Base-by-base conservation (phyloP, 306 rosid species). In the Quercus mongolica region DNA sequence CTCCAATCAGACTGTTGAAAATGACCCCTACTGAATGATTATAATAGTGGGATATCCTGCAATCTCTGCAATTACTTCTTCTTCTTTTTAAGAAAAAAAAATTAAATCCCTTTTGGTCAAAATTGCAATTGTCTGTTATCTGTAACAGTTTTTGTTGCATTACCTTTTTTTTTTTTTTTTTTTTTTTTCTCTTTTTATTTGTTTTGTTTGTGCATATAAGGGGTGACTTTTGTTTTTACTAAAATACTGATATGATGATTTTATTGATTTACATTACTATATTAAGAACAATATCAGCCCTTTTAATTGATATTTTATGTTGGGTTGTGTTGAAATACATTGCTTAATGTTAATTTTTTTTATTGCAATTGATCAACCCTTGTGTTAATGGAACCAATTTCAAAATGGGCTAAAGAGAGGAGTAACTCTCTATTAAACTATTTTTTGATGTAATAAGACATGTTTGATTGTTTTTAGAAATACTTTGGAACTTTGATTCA, bases 1-100 rank as follows among this genome's bases (percentile, higher is more conserved):
- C 97, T 25, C 91, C 97, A 25, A 82, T 92, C 94, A 20, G 90
- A 88, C 96, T 96, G 86, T 88, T 93, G 20, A 87, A 87, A 91
- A 90, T 83, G 96, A 87, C 86, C 69, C 41, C 21, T 88, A 23
- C 71, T 19, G 88, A 82, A 77, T 85, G 81, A 85, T 82, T 78
- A 55, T 19, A 6, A 31, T 17, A 0, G 9, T 73, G 74, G 28
- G 49, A 58, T 56, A 68, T 68, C 59, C 63, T 56, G 83, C 72
- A 35, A 62, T 71, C 5, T 38, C 64, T 41, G 55, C 61, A 57
- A 71, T 61, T 76, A 76, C 51, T 62, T 5, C 19, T 41, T 79
- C 10, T 26, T 33, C 15, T 52, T 46, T 9, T 69, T 70, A 30
- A 2, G 8, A 38, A 38, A 38, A 38, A 38, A 38, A 38, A 38